These are phyloP conservation scores for Nakazawaea wickerhamii DNA, from an alignment of 805 yeast species.

Conservation along the genomic window DNA sequence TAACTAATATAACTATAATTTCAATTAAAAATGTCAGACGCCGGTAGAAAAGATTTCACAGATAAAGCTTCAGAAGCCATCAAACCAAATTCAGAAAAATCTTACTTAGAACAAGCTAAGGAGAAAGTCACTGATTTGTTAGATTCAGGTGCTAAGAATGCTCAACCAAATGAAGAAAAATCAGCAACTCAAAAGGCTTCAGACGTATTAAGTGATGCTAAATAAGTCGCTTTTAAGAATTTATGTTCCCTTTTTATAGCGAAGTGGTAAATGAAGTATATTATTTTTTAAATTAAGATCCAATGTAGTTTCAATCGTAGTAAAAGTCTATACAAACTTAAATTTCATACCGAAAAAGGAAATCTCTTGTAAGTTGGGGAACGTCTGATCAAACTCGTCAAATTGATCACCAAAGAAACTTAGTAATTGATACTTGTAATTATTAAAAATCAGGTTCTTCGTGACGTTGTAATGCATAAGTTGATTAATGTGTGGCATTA, in stretches of 20 bases:
- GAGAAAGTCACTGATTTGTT: slow-evolving; percentile 54
- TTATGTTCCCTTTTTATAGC: too few relatives aligned
- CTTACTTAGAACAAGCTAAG: slow-evolving; percentile 54
- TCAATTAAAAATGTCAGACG: slow-evolving; percentile 14
- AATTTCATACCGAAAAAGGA: slow-evolving; percentile 8
- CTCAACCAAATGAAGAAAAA: slow-evolving; percentile 57
- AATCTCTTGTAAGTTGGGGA: slow-evolving; percentile 2
- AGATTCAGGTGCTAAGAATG: slow-evolving; percentile 52
- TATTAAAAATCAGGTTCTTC: slow-evolving; percentile 1
- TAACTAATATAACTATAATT: not conserved
- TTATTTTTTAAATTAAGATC: not conserved
- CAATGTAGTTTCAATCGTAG: not conserved
- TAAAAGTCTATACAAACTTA: not conserved
- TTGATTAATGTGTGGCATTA: not conserved
- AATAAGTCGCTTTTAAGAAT: too few relatives aligned
- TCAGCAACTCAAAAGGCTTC: slow-evolving; percentile 55
- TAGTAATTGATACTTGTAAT: slow-evolving; percentile 10
- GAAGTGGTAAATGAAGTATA: too few relatives aligned
- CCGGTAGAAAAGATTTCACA: slow-evolving; percentile 65
- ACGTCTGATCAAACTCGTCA: slow-evolving; percentile 2
- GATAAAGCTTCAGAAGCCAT: slow-evolving; percentile 57
- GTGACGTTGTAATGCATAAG: not conserved
- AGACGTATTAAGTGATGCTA: slow-evolving; percentile 44
- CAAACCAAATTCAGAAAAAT: slow-evolving; percentile 64
- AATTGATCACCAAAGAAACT: slow-evolving; percentile 9